Conservation (phyloP, 805 yeast genomes). For the Wilhelminamyces savonicus region DNA sequence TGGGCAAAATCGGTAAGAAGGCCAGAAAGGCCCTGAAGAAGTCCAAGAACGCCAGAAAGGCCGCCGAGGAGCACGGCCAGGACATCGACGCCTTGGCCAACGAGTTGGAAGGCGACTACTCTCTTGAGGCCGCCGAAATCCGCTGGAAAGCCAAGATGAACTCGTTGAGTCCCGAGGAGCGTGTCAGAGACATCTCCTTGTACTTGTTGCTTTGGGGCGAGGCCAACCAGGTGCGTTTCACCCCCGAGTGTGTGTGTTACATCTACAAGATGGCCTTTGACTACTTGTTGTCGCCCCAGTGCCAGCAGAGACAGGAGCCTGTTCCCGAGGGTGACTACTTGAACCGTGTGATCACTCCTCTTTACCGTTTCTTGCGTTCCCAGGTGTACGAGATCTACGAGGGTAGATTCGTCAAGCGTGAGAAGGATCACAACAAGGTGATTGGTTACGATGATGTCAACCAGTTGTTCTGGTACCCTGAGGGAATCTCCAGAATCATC, state of each 20-base stretch:
- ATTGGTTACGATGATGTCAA: constrained; percentile 97
- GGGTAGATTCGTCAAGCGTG: constrained; percentile 80
- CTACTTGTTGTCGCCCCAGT: constrained; percentile 80
- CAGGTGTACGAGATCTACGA: constrained; percentile 78
- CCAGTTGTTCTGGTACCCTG: constrained; percentile 99
- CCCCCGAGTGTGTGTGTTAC: constrained; percentile 77
- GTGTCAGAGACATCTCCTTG: constrained; percentile 72
- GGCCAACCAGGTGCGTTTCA: constrained; percentile 91
- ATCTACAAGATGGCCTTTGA: constrained; percentile 93
- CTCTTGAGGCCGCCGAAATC: constrained; percentile 76
- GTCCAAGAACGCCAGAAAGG: constrained; percentile 69
- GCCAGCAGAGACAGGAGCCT: constrained; percentile 81
- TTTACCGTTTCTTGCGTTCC: constrained; percentile 72
- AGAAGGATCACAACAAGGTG: constrained; percentile 72
- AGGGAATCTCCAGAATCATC: constrained; percentile 90
- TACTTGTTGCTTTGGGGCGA: constrained; percentile 84
- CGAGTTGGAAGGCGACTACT: constrained; percentile 77
- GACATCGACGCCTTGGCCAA: constrained; percentile 55
- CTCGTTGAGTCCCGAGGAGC: constrained; percentile 62
- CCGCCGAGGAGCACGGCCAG: constrained; percentile 60
- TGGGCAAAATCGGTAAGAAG: constrained; percentile 71
- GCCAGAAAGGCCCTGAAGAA: constrained; percentile 78
- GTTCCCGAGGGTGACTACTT: constrained; percentile 88
- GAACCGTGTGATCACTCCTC: constrained; percentile 87
- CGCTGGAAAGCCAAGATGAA: constrained; percentile 85